These are phyloP conservation scores for Colletotrichum higginsianum DNA, from an alignment of 2,329 filamentous ascomycete species.

Conservation along the genomic window DNA sequence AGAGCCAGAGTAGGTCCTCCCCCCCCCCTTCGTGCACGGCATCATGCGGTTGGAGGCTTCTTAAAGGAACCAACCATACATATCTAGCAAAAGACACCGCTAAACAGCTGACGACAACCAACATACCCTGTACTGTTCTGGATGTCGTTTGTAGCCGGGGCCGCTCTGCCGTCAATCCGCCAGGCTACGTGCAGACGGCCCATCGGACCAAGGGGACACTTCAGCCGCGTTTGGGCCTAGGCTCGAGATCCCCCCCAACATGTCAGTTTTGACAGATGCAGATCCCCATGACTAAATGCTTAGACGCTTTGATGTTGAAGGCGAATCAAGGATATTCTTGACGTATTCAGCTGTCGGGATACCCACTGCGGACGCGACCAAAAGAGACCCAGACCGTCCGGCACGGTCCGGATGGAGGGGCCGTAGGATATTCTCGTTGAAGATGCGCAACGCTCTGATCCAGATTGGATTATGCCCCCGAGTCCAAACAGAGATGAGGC, in stretches of 20 bases:
- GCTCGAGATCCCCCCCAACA: neutral
- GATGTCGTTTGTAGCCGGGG: slow-evolving; percentile 30
- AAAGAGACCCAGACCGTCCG: neutral
- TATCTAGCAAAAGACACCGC: no score
- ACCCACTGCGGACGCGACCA: neutral
- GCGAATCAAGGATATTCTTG: neutral
- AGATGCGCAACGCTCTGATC: neutral
- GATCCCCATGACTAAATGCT: neutral
- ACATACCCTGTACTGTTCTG: neutral
- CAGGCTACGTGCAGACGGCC: slow-evolving; percentile 16
- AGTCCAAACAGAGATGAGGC: slow-evolving; percentile 17
- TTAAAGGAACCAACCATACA: neutral
- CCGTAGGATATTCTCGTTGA: neutral
- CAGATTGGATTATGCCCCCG: neutral
- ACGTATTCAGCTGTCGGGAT: neutral
- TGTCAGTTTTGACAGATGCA: slow-evolving; percentile 23
- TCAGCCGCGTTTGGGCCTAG: slow-evolving; percentile 9
- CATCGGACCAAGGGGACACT: neutral
- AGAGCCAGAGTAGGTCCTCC: no score
- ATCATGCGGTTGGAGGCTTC: slow-evolving; percentile 10
- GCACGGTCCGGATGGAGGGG: slow-evolving; percentile 11
- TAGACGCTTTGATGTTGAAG: neutral
- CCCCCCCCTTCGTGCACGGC: neutral
- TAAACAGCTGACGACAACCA: neutral
- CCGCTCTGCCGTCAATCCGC: slow-evolving; percentile 10